Evolutionary conservation across 495 filamentous ascomycete species (phyloP).

Genomic region (Apodospora peruviana): DNA sequence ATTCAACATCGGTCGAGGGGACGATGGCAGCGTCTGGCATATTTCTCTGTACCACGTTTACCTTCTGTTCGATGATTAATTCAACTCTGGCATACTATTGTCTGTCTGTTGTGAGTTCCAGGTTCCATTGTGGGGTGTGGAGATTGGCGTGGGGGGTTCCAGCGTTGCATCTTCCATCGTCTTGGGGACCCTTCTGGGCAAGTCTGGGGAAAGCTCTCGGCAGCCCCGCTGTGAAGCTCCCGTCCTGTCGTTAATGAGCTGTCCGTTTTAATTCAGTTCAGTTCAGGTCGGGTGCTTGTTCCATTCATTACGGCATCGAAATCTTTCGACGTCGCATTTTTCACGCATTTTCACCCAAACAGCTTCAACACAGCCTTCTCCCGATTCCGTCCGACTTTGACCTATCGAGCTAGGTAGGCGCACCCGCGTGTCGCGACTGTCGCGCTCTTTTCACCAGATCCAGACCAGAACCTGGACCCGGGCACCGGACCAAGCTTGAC

Average conservation of each 20-base stretch:
- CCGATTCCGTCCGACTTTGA: neutral
- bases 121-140: conserved; percentile 12
- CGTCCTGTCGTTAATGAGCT: conserved; percentile 11
- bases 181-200: neutral
- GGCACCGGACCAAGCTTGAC: no score
- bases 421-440: no score
- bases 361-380: no score
- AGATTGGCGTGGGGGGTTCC: conserved; percentile 19
- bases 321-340: neutral
- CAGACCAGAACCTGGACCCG: no score
- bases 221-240: conserved; percentile 10
- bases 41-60: no score
- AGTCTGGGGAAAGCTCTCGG: conserved; percentile 20
- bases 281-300: neutral
- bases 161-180: neutral
- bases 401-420: neutral
- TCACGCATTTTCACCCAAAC: no score
- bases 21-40: neutral
- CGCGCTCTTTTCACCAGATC: no score
- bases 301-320: neutral
- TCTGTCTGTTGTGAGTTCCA: no score
- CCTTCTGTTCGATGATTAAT: no score
- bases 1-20: neutral
- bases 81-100: no score
- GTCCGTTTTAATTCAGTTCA: conserved; percentile 2